Evolutionary conservation across 1,284 basidiomycete genomes (phyloP).

Genomic region (Pholiota adiposa): DNA sequence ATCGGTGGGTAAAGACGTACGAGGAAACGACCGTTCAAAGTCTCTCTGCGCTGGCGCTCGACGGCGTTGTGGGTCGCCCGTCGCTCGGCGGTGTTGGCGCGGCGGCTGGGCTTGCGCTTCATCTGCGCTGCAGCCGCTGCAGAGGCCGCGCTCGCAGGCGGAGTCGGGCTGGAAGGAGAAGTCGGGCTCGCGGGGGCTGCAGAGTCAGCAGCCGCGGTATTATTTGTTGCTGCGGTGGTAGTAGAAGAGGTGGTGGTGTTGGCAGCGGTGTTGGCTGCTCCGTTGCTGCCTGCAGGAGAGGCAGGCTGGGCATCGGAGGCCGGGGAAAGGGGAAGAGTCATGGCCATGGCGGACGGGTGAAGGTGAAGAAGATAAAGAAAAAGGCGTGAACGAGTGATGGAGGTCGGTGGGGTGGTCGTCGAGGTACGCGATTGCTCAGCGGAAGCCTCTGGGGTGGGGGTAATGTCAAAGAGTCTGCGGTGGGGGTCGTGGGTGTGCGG

Average conservation of each 20-base stretch:
- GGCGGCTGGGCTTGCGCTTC: constrained; percentile 79
- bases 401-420: neutral
- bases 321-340: constrained; percentile 57
- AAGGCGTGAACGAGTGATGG: constrained; percentile 15
- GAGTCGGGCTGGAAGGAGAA: constrained; percentile 26
- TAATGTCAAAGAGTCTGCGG: neutral
- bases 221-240: constrained; percentile 19
- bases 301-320: constrained; percentile 49
- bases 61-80: constrained; percentile 95
- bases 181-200: constrained; percentile 21
- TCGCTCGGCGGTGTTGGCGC: constrained; percentile 93
- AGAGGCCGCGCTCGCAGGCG: constrained; percentile 29
- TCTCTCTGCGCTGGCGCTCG: constrained; percentile 89
- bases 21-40: constrained; percentile 88
- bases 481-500: constrained; percentile 1
- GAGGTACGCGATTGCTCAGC: constrained; percentile 65
- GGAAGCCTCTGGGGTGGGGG: constrained; percentile 42
- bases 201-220: neutral
- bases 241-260: too few species aligned
- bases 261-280: constrained; percentile 44
- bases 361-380: constrained; percentile 10
- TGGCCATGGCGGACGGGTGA: constrained; percentile 43
- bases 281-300: neutral
- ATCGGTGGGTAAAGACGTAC: constrained; percentile 44
- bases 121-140: constrained; percentile 29